Base-by-base conservation (phyloP, 257 asterid species). In the Salvia splendens region DNA sequence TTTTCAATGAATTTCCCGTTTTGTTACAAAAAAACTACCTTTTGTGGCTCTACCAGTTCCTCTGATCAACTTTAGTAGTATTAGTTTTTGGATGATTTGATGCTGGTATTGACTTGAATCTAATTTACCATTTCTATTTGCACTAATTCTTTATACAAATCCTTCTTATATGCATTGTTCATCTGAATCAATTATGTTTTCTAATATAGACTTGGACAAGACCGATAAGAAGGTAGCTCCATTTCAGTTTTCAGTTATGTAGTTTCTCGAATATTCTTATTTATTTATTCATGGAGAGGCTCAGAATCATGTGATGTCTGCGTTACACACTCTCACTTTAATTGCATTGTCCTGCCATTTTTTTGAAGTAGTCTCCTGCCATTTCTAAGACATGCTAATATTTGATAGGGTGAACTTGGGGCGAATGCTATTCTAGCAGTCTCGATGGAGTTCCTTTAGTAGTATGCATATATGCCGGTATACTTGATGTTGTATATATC, bases 351-450 rank as follows among this genome's bases (percentile, higher is more conserved):
- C 45, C 11, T 49, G 42, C 36, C 57, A 41, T 59, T 43, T 38
- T 24, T 24, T 24, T 24, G 30, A 24, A 24, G 30, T 24, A 24
- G 51, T 63, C 36, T 53, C 45, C 11, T 43, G 42, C 42, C 57
- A 41, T 63, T 43, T 38, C 32, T 35, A 45, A 42, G 58, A 58
- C 42, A 1, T 20, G 12, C 46, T 43, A 32, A 38, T 10, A 58
- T 45, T 65, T 78, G 65, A 61, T 76, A 94, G 99, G 84, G 95
- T 61, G 99, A 94, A 67, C 95, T 94, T 75, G 99, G 99, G 65
- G 97, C 87, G 43, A 94, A 94, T 85, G 99, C 97, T 64, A 80
- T 91, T 82, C 76, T 94, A 68, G 99, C 99, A 14, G 99, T 94
- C 54, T 94, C 99, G 14, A 20, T 41, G 52, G 20, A 65, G 65